Percentiles rank a stretch among this genome's conserved stretches.
These are phyloP conservation scores for Arachis hypogaea DNA, from an alignment of 306 rosid species.

Conservation along the genomic window DNA sequence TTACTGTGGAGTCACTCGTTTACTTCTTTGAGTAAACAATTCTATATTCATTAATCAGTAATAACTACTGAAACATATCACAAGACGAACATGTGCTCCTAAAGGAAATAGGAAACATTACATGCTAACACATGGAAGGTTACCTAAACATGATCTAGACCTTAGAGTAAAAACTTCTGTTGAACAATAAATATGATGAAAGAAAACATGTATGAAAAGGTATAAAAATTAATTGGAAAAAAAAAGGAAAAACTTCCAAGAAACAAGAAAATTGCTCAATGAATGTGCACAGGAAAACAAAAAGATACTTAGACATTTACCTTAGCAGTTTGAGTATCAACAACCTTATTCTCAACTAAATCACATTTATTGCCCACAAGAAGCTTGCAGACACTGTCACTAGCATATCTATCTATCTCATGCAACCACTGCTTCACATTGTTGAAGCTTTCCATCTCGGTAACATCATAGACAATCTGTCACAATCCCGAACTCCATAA, in stretches of 20 bases:
- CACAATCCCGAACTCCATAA: slow-evolving; percentile 40
- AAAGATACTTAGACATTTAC: slow-evolving; percentile 42
- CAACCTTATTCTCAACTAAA: slow-evolving; percentile 82
- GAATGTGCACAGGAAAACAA: neutral
- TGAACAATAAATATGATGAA: neutral
- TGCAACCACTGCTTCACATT: slow-evolving; percentile 96
- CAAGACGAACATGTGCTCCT: neutral
- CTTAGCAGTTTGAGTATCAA: slow-evolving; percentile 87
- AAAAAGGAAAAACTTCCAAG: neutral
- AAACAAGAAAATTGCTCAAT: neutral
- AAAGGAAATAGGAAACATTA: slow-evolving; percentile 19
- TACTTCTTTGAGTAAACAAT: slow-evolving; percentile 6
- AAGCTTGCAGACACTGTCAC: slow-evolving; percentile 91
- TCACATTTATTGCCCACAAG: slow-evolving; percentile 94
- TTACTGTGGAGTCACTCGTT: neutral
- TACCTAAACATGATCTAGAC: neutral
- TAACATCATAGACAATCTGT: slow-evolving; percentile 98
- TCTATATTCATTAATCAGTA: neutral
- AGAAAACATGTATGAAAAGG: neutral
- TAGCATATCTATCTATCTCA: slow-evolving; percentile 95
- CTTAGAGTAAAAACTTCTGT: neutral
- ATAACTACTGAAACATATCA: slow-evolving; percentile 15
- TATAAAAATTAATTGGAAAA: neutral
- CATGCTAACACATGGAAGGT: neutral
- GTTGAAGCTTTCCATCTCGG: slow-evolving; percentile 96